Evolutionary conservation across 305 asterid species (phyloP).

Genomic region (Solanum hybrid): DNA sequence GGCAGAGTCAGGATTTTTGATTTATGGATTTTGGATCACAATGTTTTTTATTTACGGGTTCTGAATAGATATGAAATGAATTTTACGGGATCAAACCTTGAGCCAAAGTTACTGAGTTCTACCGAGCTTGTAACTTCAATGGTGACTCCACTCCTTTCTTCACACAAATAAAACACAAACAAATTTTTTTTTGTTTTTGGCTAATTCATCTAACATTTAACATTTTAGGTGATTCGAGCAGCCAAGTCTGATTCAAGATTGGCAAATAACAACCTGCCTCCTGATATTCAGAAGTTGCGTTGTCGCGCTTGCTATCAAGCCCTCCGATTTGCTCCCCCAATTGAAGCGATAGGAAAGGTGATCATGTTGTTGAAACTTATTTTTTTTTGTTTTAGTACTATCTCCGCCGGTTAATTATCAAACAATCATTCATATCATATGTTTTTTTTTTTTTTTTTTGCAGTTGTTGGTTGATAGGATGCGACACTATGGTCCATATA

Average conservation of each 20-base stretch:
- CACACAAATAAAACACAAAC: not conserved
- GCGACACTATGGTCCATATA: conserved; percentile 67
- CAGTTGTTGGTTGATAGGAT: conserved; percentile 83
- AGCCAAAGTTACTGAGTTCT: not conserved
- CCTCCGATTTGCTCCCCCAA: conserved; percentile 69
- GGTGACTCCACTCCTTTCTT: not conserved
- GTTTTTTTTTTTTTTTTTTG: conserved; percentile 4
- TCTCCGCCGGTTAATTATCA: not conserved
- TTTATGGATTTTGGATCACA: not conserved
- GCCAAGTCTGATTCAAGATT: conserved; percentile 91
- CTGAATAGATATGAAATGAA: not conserved
- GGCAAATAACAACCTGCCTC: conserved; percentile 89
- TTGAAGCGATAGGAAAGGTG: conserved; percentile 92
- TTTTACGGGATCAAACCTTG: not conserved
- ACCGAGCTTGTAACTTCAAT: not conserved
- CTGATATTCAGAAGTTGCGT: conserved; percentile 79
- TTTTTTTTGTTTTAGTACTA: not conserved
- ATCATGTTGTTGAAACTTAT: not conserved
- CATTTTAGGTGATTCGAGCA: conserved; percentile 74
- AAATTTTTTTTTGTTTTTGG: not conserved
- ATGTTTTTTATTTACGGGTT: not conserved
- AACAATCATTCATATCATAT: not conserved
- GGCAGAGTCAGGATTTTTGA: not conserved
- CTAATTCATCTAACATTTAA: not conserved
- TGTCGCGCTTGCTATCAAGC: conserved; percentile 93